phyloP scores from a whole-genome alignment of 2,329 filamentous ascomycete genomes.

The Colletotrichum cereale region DNA sequence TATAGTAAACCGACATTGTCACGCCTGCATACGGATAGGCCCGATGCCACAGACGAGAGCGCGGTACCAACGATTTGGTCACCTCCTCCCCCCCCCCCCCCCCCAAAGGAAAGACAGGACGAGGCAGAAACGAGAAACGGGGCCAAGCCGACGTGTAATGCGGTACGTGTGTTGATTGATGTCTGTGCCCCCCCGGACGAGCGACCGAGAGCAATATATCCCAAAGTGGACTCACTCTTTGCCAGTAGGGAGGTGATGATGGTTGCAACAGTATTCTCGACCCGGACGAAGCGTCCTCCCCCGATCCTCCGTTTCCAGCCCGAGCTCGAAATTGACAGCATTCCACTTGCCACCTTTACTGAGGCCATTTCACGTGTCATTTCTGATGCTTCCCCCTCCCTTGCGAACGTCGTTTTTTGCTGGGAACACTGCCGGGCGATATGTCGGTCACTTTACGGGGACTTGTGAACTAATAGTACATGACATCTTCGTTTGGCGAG shows the following conservation, averaged over 20 bases:
- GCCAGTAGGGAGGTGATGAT: conserved; percentile 15
- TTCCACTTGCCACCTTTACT: conserved; percentile 31
- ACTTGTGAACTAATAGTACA: not conserved
- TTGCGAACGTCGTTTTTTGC: not conserved
- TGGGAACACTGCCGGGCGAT: conserved; percentile 1
- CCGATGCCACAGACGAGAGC: not conserved
- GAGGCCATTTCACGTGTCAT: conserved; percentile 29
- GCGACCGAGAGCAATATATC: conserved; percentile 13
- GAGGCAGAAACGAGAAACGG: conserved; percentile 6
- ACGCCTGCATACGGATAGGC: not conserved
- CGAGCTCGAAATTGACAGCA: conserved; percentile 29
- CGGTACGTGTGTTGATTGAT: conserved; percentile 2
- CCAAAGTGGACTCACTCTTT: conserved; percentile 32
- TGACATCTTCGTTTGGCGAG: not conserved
- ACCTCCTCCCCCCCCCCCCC: not conserved
- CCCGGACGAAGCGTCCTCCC: not conserved
- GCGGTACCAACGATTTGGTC: conserved; percentile 1
- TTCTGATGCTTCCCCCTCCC: not conserved
- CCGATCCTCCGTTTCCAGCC: conserved; percentile 1
- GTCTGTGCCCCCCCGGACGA: conserved; percentile 3
- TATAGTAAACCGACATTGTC: not conserved
- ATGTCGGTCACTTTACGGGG: conserved; percentile 9
- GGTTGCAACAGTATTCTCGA: not conserved
- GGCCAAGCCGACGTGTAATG: conserved; percentile 2
- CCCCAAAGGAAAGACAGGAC: not conserved